These are phyloP conservation scores for Backusella sp. DNA, from an alignment of 192 early-diverging fungal genomes.

Conservation along the genomic window DNA sequence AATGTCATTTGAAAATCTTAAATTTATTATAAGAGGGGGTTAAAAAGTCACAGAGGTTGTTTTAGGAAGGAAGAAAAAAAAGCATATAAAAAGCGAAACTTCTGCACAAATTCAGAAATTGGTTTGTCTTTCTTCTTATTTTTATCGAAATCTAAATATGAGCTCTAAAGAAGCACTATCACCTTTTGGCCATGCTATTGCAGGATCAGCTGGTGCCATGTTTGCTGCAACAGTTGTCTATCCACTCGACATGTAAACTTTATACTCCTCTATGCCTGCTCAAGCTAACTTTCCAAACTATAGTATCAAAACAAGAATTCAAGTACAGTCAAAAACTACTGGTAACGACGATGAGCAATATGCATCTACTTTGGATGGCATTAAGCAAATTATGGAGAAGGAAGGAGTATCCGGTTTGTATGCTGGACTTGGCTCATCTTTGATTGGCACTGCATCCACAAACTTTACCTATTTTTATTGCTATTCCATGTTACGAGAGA, in stretches of 20 bases:
- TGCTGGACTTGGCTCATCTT: constrained; percentile 79
- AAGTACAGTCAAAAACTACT: constrained; percentile 76
- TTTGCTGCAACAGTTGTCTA: constrained; percentile 90
- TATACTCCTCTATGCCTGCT: not conserved
- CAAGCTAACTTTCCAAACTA: not conserved
- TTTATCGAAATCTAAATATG: not conserved
- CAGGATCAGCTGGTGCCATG: constrained; percentile 89
- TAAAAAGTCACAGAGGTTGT: not conserved
- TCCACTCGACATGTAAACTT: constrained; percentile 88
- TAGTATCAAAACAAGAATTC: constrained; percentile 94
- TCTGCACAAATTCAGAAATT: not conserved
- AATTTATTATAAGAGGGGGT: not conserved
- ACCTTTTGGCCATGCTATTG: constrained; percentile 88
- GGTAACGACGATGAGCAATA: constrained; percentile 50
- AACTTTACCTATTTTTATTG: constrained; percentile 89
- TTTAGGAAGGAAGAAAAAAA: not conserved
- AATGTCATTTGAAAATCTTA: not conserved
- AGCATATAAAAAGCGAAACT: not conserved
- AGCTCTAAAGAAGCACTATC: constrained; percentile 49
- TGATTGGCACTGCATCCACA: constrained; percentile 74
- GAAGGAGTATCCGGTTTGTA: constrained; percentile 91
- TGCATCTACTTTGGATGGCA: constrained; percentile 69
- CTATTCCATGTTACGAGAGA: constrained; percentile 71
- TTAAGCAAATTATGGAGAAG: constrained; percentile 74
- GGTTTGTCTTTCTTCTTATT: not conserved